Evolutionary conservation across 306 rosid species (phyloP).

Genomic region (Urtica urens): DNA sequence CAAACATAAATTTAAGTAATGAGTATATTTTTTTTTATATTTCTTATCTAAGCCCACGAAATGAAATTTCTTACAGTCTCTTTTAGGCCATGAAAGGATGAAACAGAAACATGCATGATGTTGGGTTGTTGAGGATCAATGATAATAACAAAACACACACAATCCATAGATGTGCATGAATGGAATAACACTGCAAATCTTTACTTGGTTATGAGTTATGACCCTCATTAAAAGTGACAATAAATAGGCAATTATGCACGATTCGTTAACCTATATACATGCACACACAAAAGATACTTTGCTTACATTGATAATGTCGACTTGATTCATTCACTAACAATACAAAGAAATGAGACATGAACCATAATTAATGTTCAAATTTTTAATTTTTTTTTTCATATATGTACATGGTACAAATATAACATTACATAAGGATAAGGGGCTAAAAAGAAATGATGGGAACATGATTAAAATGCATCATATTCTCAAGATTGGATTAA

Average conservation of each 20-base stretch:
- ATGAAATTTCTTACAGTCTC: no score
- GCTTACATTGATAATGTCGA: not conserved
- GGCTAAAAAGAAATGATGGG: slow-evolving; percentile 6
- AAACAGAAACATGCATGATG: not conserved
- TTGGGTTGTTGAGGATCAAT: slow-evolving; percentile 5
- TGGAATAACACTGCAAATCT: not conserved
- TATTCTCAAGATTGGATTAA: slow-evolving; percentile 10
- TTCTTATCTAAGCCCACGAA: no score
- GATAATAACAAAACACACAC: not conserved
- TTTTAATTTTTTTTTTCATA: not conserved
- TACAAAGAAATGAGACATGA: not conserved
- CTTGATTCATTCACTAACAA: not conserved
- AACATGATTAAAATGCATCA: slow-evolving; percentile 8
- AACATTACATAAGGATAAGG: not conserved
- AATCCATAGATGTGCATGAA: not conserved
- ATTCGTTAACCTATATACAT: not conserved
- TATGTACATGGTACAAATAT: slow-evolving; percentile 2
- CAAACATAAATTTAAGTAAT: no score
- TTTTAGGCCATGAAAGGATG: slow-evolving; percentile 3
- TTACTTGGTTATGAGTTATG: not conserved
- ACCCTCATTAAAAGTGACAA: not conserved
- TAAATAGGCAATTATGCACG: not conserved
- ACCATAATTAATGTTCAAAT: not conserved
- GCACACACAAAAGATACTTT: not conserved
- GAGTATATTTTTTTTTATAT: no score